Percentiles rank a stretch among this genome's conserved stretches.
Evolutionary conservation across 495 filamentous ascomycete species (phyloP).

Genomic region (Neurospora intermedia): DNA sequence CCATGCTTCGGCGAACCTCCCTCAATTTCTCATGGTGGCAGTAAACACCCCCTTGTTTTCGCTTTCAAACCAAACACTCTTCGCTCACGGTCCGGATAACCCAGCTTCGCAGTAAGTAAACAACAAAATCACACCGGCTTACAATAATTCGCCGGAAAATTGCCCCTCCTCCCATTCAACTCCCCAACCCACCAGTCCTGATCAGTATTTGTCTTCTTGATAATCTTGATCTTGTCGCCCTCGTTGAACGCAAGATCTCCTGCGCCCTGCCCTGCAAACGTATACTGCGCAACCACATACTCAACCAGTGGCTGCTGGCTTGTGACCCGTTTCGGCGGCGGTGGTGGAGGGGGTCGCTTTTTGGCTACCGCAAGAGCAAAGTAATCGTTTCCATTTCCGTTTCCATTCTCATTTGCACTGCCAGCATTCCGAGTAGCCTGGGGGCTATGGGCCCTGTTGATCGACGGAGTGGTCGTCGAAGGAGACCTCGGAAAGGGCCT

Average conservation of each 20-base stretch:
- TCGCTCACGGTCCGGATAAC: not conserved
- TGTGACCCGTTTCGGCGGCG: slow-evolving; percentile 44
- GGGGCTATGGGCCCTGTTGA: slow-evolving; percentile 10
- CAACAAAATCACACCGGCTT: slow-evolving; percentile 8
- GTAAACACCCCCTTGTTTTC: not conserved
- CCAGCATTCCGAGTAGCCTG: not conserved
- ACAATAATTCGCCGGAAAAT: slow-evolving; percentile 91
- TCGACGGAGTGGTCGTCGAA: not conserved
- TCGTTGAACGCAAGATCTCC: slow-evolving; percentile 76
- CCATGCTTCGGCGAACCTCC: not conserved
- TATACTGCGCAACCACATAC: slow-evolving; percentile 73
- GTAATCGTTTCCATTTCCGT: slow-evolving; percentile 6
- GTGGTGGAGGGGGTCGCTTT: slow-evolving; percentile 55
- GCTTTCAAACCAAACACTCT: not conserved
- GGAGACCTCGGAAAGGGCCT: not conserved
- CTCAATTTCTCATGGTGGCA: not conserved
- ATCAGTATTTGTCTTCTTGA: slow-evolving; percentile 73
- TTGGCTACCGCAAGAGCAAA: slow-evolving; percentile 18
- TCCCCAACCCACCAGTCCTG: slow-evolving; percentile 98
- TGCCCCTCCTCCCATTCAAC: slow-evolving; percentile 58
- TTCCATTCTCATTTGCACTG: slow-evolving; percentile 14
- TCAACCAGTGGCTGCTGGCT: slow-evolving; percentile 32
- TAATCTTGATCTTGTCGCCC: slow-evolving; percentile 73
- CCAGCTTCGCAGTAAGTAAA: not conserved
- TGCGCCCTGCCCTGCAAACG: slow-evolving; percentile 58